Conservation (phyloP, 495 filamentous ascomycete genomes). For the Daldinia bambusicola region DNA sequence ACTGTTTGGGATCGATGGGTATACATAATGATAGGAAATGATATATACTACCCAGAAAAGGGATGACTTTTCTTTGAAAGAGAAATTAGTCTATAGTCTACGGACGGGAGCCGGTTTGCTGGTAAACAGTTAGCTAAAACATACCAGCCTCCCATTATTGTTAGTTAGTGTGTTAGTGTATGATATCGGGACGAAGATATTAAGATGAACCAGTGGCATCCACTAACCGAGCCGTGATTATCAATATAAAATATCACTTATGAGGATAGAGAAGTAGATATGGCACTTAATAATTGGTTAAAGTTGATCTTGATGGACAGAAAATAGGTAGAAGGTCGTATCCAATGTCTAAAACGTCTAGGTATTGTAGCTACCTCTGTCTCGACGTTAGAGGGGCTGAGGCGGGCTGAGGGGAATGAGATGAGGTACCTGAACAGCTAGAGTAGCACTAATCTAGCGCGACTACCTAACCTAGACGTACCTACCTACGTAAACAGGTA, state of each 20-base stretch:
- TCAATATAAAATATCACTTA: not conserved
- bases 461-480: too few relatives aligned
- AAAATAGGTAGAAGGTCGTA: too few relatives aligned
- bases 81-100: conserved; percentile 3
- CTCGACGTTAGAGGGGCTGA: too few relatives aligned
- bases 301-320: not conserved
- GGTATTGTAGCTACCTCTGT: not conserved
- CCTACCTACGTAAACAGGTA: too few relatives aligned
- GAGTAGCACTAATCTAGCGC: too few relatives aligned
- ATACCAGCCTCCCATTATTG: conserved; percentile 27
- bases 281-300: not conserved
- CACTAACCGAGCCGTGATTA: too few relatives aligned
- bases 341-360: too few relatives aligned
- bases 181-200: not conserved
- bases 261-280: not conserved
- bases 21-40: conserved; percentile 37
- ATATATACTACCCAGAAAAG: too few relatives aligned
- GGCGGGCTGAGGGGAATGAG: too few relatives aligned
- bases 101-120: conserved; percentile 31
- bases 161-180: not conserved
- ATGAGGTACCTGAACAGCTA: too few relatives aligned
- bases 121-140: conserved; percentile 24
- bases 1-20: conserved; percentile 10
- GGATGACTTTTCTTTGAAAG: not conserved
- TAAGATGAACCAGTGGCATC: not conserved